These are phyloP conservation scores for Tothia fuscella DNA, from an alignment of 2,329 filamentous ascomycete genomes.

Conservation along the genomic window DNA sequence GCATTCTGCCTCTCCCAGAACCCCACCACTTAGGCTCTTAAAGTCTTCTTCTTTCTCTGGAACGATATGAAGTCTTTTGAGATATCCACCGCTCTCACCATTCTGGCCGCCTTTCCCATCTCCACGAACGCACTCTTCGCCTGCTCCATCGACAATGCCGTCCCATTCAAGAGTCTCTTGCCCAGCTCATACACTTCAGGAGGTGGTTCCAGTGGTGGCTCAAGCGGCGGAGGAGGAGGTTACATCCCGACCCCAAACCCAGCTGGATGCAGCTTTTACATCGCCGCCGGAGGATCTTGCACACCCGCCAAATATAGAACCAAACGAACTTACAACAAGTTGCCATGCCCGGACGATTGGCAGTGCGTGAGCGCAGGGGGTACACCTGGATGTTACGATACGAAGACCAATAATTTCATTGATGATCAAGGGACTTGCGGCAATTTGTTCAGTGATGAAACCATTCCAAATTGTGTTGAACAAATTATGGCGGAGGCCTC, in stretches of 20 bases:
- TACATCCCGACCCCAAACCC: neutral
- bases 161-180: neutral
- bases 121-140: neutral
- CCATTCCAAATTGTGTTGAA: neutral
- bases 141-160: neutral
- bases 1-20: too few relatives aligned
- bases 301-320: neutral
- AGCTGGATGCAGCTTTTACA: neutral
- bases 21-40: neutral
- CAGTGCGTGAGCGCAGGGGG: neutral
- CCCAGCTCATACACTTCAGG: neutral
- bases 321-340: neutral
- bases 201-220: neutral
- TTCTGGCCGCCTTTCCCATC: neutral
- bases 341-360: neutral
- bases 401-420: neutral
- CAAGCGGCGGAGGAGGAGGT: neutral
- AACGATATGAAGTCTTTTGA: slow-evolving; percentile 1
- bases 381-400: neutral
- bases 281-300: neutral
- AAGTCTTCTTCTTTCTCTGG: neutral
- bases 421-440: neutral
- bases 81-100: neutral
- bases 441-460: neutral
- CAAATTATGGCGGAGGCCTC: neutral